Evolutionary conservation across 139 green algal species (phyloP).

Genomic region (Auxenochlorella pyrenoidosa): DNA sequence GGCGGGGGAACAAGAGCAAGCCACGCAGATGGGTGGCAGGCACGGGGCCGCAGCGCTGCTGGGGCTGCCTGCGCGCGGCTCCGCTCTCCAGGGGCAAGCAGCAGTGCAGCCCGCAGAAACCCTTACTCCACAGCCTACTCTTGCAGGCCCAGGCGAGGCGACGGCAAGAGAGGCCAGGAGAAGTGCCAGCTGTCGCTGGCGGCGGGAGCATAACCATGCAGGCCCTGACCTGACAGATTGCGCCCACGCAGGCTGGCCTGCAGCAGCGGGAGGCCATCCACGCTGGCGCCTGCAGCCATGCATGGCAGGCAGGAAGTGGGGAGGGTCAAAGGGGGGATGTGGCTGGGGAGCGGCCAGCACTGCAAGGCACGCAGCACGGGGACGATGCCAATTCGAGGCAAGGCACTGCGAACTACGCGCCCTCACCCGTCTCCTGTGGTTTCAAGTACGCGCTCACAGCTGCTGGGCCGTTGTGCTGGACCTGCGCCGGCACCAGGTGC

Average conservation of each 20-base stretch:
- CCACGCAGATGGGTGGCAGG: background rate
- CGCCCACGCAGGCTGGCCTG: constrained; percentile 28
- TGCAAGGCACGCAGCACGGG: background rate
- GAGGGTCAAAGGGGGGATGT: background rate
- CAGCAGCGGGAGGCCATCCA: constrained; percentile 30
- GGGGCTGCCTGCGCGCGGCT: background rate
- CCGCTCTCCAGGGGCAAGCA: no score
- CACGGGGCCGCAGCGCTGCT: background rate
- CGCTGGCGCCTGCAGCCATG: constrained; percentile 10
- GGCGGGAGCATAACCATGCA: background rate
- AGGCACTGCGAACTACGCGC: background rate
- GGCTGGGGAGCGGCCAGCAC: background rate
- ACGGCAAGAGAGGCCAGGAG: background rate
- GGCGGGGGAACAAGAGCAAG: background rate
- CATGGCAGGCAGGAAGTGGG: background rate
- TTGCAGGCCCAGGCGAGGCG: no score
- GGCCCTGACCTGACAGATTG: constrained; percentile 1
- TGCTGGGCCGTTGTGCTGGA: constrained; percentile 38
- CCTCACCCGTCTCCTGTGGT: constrained; percentile 20
- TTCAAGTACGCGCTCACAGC: constrained; percentile 31
- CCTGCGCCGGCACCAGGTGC: constrained; percentile 33
- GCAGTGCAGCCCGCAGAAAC: no score
- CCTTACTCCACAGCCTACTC: no score
- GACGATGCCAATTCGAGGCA: background rate
- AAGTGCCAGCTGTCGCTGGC: background rate